Base-by-base conservation (phyloP, 2,329 filamentous ascomycete genomes). In the Nigrograna mackinnonii region DNA sequence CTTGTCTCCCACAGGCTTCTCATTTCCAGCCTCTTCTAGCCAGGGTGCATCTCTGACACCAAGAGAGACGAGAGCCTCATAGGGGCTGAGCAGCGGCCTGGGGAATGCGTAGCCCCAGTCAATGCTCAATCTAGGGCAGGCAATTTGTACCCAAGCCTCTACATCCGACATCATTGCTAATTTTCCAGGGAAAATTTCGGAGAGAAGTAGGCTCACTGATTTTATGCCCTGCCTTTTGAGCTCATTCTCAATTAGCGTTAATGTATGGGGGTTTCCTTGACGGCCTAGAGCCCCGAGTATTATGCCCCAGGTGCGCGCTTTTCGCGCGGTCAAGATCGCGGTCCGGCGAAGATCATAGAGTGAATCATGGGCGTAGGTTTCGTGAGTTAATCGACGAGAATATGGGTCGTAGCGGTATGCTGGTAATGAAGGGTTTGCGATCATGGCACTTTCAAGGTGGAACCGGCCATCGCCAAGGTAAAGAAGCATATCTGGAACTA, bases 21-120 rank as follows among this genome's bases (percentile, higher is more conserved):
- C 47, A 34, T 36, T 62, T 55, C 40, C 49, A 28, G 45, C 56
- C 43, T 78, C 13, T 77, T 84, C 89, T 84, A 95, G 41, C 75
- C 75, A 78, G 2, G 59, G 58, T 35, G 87, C 87, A 54, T 94
- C 80, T 51, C 80, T 82, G 48, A 84, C 84, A 3, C 87, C 91
- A 35, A 99, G 71, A n/a, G 90, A 89, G 22, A 99, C 85, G 45
- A 97, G 79, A 5, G 94, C 94, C 73, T 99, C 94, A 57, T 99
- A 96, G 2, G 94, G 92, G 39, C 92, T 97, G 62, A 99, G 70
- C 44, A 99, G 67, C 35, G 94, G 94, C 35, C 89, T 75, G 1
- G 90, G 82, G 64, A 99, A 99, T 1, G 94, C 94, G 72, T 97
- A 97, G 0, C 94, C 94, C 94, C 94, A 99, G 71, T 99, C 94